These are phyloP conservation scores for Chlamydomonas urium DNA, from an alignment of 139 green algal species.

Conservation along the genomic window DNA sequence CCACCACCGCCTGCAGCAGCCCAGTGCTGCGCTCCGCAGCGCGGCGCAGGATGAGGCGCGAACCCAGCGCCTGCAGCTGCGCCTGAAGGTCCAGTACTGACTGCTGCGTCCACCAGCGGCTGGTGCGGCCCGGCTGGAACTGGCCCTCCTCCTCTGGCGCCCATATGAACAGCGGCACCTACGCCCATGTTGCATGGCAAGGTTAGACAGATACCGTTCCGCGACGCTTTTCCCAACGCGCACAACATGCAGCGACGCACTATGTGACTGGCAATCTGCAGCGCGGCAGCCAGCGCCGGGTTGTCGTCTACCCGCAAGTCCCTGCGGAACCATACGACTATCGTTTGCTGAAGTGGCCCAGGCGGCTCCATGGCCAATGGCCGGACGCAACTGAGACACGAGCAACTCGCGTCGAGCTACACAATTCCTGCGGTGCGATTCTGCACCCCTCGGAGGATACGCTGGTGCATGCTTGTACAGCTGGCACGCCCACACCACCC, in stretches of 20 bases:
- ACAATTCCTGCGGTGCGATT: too few relatives aligned
- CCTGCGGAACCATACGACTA: slow-evolving; percentile 70
- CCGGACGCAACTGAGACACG: too few relatives aligned
- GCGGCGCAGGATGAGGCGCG: slow-evolving; percentile 59
- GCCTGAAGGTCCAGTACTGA: slow-evolving; percentile 21
- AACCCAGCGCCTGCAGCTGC: slow-evolving; percentile 67
- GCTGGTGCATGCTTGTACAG: too few relatives aligned
- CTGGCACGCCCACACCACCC: too few relatives aligned
- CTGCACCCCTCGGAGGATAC: too few relatives aligned
- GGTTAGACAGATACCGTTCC: neutral
- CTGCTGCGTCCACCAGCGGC: slow-evolving; percentile 55
- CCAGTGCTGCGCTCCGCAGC: slow-evolving; percentile 42
- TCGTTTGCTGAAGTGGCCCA: too few relatives aligned
- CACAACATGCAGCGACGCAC: neutral
- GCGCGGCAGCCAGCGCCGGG: slow-evolving; percentile 48
- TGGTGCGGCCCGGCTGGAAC: slow-evolving; percentile 83
- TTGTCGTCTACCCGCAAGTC: slow-evolving; percentile 81
- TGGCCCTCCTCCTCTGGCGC: slow-evolving; percentile 90
- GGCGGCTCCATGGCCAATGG: too few relatives aligned
- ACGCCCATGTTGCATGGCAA: neutral
- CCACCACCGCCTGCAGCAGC: slow-evolving; percentile 53
- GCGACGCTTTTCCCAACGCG: neutral
- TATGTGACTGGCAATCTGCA: neutral
- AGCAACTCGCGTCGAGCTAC: too few relatives aligned
- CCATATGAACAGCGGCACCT: slow-evolving; percentile 88